Evolutionary conservation across 345 rosid genomes (phyloP).

Genomic region (Brassica napus): Da-Ae NC_063438.1:25393001-25393500

Average conservation of each 20-base stretch:
- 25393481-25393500: conserved; percentile 58
- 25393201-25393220: conserved; percentile 73
- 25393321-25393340: conserved; percentile 49
- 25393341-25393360: conserved; percentile 44
- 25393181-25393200: conserved; percentile 68
- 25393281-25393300: conserved; percentile 54
- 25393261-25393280: conserved; percentile 81
- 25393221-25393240: conserved; percentile 43
- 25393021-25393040: conserved; percentile 31
- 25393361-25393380: conserved; percentile 60
- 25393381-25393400: conserved; percentile 45
- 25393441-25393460: conserved; percentile 49
- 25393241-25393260: conserved; percentile 59
- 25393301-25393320: conserved; percentile 50
- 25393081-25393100: conserved; percentile 75
- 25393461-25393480: conserved; percentile 61
- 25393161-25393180: conserved; percentile 58
- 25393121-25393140: conserved; percentile 63
- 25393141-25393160: conserved; percentile 66
- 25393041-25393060: conserved; percentile 60
- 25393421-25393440: conserved; percentile 58
- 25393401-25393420: conserved; percentile 52
- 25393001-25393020: not conserved
- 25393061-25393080: conserved; percentile 63
- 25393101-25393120: conserved; percentile 73